A percentile compares a stretch with the other conserved stretches of the same genome.
Conservation (phyloP, 1,284 basidiomycete species). For the Rhodotorula mucilaginosa region DNA sequence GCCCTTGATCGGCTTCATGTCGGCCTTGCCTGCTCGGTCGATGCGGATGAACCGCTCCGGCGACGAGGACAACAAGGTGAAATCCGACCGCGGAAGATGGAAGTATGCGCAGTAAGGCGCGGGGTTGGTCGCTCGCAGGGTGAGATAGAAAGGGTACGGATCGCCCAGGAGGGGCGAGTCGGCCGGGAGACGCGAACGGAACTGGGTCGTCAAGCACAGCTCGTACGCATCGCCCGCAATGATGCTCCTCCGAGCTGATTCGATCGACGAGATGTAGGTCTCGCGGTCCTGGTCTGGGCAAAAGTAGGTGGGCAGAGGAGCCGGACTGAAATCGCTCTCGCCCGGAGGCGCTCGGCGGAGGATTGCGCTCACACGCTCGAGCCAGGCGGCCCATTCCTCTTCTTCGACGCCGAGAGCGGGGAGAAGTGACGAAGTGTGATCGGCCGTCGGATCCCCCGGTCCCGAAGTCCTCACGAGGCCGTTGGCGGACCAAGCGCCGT, state of each 20-base stretch:
- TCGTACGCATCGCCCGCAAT: constrained; percentile 95
- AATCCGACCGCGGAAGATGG: constrained; percentile 63
- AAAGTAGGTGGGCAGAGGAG: constrained; percentile 40
- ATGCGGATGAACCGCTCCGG: constrained; percentile 94
- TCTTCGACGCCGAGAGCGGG: constrained; percentile 40
- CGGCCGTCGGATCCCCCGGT: too few relatives aligned
- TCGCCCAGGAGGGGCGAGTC: constrained; percentile 30
- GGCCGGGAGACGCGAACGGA: constrained; percentile 47
- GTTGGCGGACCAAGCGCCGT: constrained; percentile 51
- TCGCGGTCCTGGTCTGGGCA: constrained; percentile 43
- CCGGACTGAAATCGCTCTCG: constrained; percentile 8
- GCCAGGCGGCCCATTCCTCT: constrained; percentile 7
- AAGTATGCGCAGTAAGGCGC: constrained; percentile 88
- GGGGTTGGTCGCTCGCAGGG: constrained; percentile 73
- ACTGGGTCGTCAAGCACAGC: constrained; percentile 82
- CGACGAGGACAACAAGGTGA: constrained; percentile 70
- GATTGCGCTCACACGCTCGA: constrained; percentile 1
- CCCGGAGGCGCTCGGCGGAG: neutral
- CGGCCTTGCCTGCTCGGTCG: constrained; percentile 59
- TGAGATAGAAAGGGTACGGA: constrained; percentile 51
- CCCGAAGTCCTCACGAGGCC: constrained; percentile 46
- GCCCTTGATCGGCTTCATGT: constrained; percentile 95
- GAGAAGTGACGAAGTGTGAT: neutral
- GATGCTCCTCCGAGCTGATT: constrained; percentile 65
- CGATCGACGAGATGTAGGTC: constrained; percentile 69